A percentile compares a stretch with the other conserved stretches of the same genome.
Evolutionary conservation across 2,329 filamentous ascomycete genomes (phyloP).

Genomic region (Paecilomyces dactylethromorphus): DNA sequence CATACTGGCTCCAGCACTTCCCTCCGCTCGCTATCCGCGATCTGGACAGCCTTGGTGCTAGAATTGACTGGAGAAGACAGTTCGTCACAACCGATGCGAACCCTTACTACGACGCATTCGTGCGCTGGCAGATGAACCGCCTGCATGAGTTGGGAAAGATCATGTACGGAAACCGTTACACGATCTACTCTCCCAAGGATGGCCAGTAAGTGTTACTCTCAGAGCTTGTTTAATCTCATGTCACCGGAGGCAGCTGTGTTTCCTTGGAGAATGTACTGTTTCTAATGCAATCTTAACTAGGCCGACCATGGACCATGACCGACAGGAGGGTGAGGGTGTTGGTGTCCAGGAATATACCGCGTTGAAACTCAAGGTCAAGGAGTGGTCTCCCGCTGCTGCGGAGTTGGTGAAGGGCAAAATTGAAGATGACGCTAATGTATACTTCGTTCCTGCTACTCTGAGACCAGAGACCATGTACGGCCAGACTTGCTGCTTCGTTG

Average conservation of each 20-base stretch:
- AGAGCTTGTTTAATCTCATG: background rate
- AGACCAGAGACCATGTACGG: conserved; percentile 98
- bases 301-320: conserved; percentile 84
- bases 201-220: conserved; percentile 46
- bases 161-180: conserved; percentile 88
- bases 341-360: conserved; percentile 88
- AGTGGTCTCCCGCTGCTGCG: conserved; percentile 75
- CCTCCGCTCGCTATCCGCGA: conserved; percentile 72
- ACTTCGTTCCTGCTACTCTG: conserved; percentile 85
- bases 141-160: conserved; percentile 87
- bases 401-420: conserved; percentile 70
- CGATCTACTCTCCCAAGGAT: conserved; percentile 86
- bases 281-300: background rate
- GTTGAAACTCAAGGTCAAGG: conserved; percentile 81
- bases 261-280: background rate
- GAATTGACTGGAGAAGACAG: conserved; percentile 87
- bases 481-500: conserved; percentile 92
- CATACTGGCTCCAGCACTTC: conserved; percentile 88
- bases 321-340: conserved; percentile 72
- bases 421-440: conserved; percentile 71
- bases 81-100: conserved; percentile 96
- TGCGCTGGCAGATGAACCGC: conserved; percentile 95
- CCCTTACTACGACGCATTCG: conserved; percentile 92
- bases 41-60: conserved; percentile 72
- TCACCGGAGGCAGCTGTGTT: background rate